These are phyloP conservation scores for Sicyos edulis DNA, from an alignment of 306 rosid species.

Conservation along the genomic window DNA sequence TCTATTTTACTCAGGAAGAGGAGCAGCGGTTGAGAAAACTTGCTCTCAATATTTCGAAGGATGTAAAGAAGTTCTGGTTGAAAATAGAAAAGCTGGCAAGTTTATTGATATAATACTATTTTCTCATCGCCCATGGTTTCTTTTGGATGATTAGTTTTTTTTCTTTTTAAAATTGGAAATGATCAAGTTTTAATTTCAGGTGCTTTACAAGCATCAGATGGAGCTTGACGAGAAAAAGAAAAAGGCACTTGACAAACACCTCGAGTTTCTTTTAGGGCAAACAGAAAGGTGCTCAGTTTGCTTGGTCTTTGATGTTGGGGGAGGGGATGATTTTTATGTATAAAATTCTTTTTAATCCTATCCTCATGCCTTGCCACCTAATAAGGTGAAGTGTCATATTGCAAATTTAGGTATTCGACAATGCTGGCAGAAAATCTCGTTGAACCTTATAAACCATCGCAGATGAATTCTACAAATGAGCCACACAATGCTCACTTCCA, in stretches of 20 bases:
- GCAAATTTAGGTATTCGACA: slow-evolving; percentile 73
- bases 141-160: slow-evolving; percentile 9
- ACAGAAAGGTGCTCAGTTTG: slow-evolving; percentile 62
- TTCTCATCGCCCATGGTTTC: background rate
- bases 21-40: slow-evolving; percentile 87
- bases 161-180: background rate
- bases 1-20: slow-evolving; percentile 62
- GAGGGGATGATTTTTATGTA: slow-evolving; percentile 2
- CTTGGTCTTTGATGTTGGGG: slow-evolving; percentile 10
- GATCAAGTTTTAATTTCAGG: slow-evolving; percentile 41
- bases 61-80: slow-evolving; percentile 93
- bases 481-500: slow-evolving; percentile 26
- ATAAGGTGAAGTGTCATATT: slow-evolving; percentile 23
- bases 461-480: slow-evolving; percentile 32
- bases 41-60: slow-evolving; percentile 90
- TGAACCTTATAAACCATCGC: slow-evolving; percentile 55
- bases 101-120: slow-evolving; percentile 18
- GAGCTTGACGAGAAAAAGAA: slow-evolving; percentile 94
- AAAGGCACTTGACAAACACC: slow-evolving; percentile 91
- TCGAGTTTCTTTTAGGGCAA: slow-evolving; percentile 96
- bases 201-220: slow-evolving; percentile 95
- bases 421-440: slow-evolving; percentile 97
- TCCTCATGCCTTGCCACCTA: background rate
- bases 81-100: slow-evolving; percentile 95
- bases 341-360: background rate